Percentiles rank a stretch among this genome's conserved stretches.
These are phyloP conservation scores for Phytophthora sojae DNA, from an alignment of 352 stramenopile species.

Conservation along the genomic window DNA sequence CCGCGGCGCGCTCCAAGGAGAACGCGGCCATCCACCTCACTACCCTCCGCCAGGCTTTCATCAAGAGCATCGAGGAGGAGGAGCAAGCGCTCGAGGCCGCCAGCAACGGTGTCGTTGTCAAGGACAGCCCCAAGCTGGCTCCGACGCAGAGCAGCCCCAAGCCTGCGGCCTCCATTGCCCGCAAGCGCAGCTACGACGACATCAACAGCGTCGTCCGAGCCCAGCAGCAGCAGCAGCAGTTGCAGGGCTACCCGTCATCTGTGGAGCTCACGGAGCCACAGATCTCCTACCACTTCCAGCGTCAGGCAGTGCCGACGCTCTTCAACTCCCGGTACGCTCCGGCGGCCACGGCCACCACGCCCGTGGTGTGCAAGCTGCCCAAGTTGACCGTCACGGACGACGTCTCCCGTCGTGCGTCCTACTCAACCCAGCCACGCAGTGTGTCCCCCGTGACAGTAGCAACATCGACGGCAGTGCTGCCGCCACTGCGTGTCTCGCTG, in stretches of 20 bases:
- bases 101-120: slow-evolving; percentile 9
- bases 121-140: slow-evolving; percentile 20
- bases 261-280: slow-evolving; percentile 44
- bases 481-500: slow-evolving; percentile 51
- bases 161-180: slow-evolving; percentile 19
- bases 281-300: slow-evolving; percentile 45
- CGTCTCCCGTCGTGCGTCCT: slow-evolving; percentile 28
- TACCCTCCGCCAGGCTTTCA: slow-evolving; percentile 52
- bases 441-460: slow-evolving; percentile 41
- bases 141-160: slow-evolving; percentile 21
- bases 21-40: slow-evolving; percentile 50
- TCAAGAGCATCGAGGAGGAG: slow-evolving; percentile 72
- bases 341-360: slow-evolving; percentile 12
- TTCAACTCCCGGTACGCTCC: slow-evolving; percentile 25
- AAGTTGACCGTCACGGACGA: slow-evolving; percentile 37
- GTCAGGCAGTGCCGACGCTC: slow-evolving; percentile 18
- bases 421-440: slow-evolving; percentile 29
- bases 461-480: slow-evolving; percentile 43
- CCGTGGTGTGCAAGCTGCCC: slow-evolving; percentile 43
- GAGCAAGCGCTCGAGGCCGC: slow-evolving; percentile 40
- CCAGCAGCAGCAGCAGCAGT: slow-evolving; percentile 28
- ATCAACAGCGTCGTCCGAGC: slow-evolving; percentile 40
- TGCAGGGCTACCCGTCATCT: slow-evolving; percentile 8
- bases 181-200: slow-evolving; percentile 57
- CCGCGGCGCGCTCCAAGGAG: slow-evolving; percentile 47